Base-by-base conservation (phyloP, 371 early-diverging fungal species). In the Furculomyces boomerangus region DNA sequence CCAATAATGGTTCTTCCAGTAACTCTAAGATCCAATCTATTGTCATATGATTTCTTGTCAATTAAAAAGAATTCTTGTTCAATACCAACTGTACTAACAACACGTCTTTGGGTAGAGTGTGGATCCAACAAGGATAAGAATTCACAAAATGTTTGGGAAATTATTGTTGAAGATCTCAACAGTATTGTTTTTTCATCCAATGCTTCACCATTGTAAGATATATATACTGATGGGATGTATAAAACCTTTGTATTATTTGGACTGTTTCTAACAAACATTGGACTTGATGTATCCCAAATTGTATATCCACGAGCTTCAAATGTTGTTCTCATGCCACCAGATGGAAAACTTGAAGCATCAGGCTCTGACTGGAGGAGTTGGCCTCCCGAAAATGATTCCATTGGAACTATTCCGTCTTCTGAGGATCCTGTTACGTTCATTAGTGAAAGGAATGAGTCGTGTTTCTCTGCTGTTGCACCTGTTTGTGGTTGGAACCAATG, bases 401-500 rank as follows among this genome's bases (percentile, higher is more conserved):
- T 80, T 48, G 93, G 81, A 29, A 78, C 74, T 55, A 78, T 78
- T 77, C 87, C 83, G 66, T 89, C 90, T 56, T 83, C 76, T 29
- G 83, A 84, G 57, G 79, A 72, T 52, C 74, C 74, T 54, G 79
- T 80, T 53, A 62, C 71, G 43, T 77, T 75, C 66, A 86, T 84
- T 44, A 96, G 71, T 25, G 84, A 78, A 66, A 97, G 73, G 80
- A 97, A 97, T 46, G 88, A 79, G 77, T 98, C 96, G 73, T 98
- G 98, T 80, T 98, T 98, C 75, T 94, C 94, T 56, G 98, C 98
- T 49, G 96, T 98, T 51, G 90, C 77, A 56, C 87, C 95, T 18
- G 93, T 98, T 78, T 90, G 86, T 58, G 96, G 98, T 75, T 98
- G 98, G 83, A 98, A 98, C 94, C 94, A 94, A 73, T 98, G 98